Percentiles rank a stretch among this genome's conserved stretches.
phyloP scores from a whole-genome alignment of 768 basidiomycete species.

The Boletus subparvulus region DNA sequence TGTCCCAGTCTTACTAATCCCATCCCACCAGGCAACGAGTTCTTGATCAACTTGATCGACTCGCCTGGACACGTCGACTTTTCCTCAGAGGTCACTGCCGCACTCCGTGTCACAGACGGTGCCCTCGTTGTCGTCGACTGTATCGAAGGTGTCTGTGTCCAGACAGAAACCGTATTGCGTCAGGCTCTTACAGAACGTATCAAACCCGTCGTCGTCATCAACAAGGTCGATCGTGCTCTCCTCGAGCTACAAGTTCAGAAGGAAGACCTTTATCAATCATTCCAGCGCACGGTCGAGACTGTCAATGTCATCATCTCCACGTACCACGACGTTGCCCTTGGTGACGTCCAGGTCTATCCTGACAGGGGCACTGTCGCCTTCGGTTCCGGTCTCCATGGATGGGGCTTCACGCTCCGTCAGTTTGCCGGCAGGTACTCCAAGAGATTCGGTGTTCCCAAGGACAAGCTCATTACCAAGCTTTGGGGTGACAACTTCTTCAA shows the following conservation, averaged over 20 bases:
- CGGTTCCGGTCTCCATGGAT: constrained; percentile 98
- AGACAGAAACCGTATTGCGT: constrained; percentile 98
- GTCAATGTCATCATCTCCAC: constrained; percentile 99
- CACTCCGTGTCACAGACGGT: constrained; percentile 99
- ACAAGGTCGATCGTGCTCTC: constrained; percentile 99
- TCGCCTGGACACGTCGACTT: constrained; percentile 99
- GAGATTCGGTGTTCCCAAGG: constrained; percentile 98
- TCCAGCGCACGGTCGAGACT: constrained; percentile 94
- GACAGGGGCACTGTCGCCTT: constrained; percentile 98
- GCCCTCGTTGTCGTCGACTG: constrained; percentile 99
- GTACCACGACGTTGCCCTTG: constrained; percentile 90
- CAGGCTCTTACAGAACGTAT: constrained; percentile 98
- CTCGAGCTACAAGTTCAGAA: constrained; percentile 97
- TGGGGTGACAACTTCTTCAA: constrained; percentile 99
- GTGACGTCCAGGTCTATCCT: constrained; percentile 98
- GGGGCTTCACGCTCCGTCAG: constrained; percentile 98
- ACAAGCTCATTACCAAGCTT: constrained; percentile 95
- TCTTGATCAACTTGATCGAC: constrained; percentile 99
- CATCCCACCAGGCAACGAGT: constrained; percentile 68
- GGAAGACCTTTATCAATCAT: constrained; percentile 96
- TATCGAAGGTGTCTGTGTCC: constrained; percentile 99
- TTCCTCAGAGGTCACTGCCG: constrained; percentile 99
- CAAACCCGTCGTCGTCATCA: constrained; percentile 99
- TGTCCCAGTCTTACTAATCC: neutral
- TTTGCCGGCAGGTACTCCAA: constrained; percentile 94